A percentile compares a stretch with the other conserved stretches of the same genome.
phyloP scores from a whole-genome alignment of 495 filamentous ascomycete species.

The Penicillium bialowiezense region DNA sequence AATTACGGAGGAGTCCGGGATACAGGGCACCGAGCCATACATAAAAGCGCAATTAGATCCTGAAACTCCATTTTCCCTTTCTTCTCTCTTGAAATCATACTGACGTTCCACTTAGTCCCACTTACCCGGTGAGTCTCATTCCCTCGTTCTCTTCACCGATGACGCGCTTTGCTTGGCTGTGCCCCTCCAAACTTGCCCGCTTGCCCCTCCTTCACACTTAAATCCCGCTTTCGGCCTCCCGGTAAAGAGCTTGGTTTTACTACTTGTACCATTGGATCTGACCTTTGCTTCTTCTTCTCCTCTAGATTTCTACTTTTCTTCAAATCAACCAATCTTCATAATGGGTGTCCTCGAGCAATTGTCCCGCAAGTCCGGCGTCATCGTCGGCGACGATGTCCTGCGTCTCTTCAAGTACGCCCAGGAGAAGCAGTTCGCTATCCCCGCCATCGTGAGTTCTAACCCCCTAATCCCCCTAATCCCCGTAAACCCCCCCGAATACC shows the following conservation, averaged over 20 bases:
- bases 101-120: slow-evolving; percentile 20
- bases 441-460: slow-evolving; percentile 71
- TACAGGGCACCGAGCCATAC: slow-evolving; percentile 2
- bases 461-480: neutral
- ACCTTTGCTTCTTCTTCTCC: slow-evolving; percentile 7
- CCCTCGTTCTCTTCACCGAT: slow-evolving; percentile 17
- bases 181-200: slow-evolving; percentile 23
- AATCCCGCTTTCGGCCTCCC: slow-evolving; percentile 27
- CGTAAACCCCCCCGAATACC: neutral
- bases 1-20: slow-evolving; percentile 6
- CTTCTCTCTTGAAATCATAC: slow-evolving; percentile 18
- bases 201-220: slow-evolving; percentile 22
- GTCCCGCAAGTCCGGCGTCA: slow-evolving; percentile 77
- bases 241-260: slow-evolving; percentile 15
- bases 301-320: slow-evolving; percentile 6
- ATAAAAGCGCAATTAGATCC: slow-evolving; percentile 3
- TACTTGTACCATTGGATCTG: slow-evolving; percentile 9
- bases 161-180: slow-evolving; percentile 24
- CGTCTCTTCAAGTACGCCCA: slow-evolving; percentile 81
- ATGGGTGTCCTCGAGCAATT: slow-evolving; percentile 69
- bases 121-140: slow-evolving; percentile 23
- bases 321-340: slow-evolving; percentile 26
- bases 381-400: slow-evolving; percentile 79
- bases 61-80: neutral
- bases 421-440: slow-evolving; percentile 83